phyloP scores from a whole-genome alignment of 2,329 filamentous ascomycete genomes.

The Colletotrichum lini region DNA sequence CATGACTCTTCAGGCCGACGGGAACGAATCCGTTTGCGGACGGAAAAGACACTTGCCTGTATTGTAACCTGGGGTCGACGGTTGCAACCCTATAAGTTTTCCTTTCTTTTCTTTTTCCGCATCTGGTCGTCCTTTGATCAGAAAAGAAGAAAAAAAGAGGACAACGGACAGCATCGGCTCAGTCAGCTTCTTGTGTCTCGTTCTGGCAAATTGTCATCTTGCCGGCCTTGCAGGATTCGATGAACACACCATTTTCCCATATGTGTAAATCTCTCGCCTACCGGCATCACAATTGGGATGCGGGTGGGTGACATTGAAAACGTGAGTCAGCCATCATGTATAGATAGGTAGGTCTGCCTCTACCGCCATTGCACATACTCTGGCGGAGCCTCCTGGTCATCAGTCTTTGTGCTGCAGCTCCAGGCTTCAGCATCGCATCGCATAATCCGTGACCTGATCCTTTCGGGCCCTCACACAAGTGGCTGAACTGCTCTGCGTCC shows the following conservation, averaged over 20 bases:
- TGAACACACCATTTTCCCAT: not conserved
- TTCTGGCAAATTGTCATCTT: not conserved
- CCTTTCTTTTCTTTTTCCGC: not conserved
- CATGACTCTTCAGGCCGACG: conserved; percentile 16
- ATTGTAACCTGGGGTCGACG: conserved; percentile 18
- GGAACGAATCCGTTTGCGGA: conserved; percentile 38
- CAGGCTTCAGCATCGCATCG: conserved; percentile 38
- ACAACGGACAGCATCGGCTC: not conserved
- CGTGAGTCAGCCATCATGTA: conserved; percentile 13
- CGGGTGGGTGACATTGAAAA: conserved; percentile 27
- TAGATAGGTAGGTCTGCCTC: not conserved
- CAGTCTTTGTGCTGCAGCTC: conserved; percentile 22
- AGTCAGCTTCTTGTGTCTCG: conserved; percentile 1
- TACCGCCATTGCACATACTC: conserved; percentile 12
- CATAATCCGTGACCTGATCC: not conserved
- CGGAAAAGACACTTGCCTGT: conserved; percentile 16
- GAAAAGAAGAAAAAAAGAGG: too few species aligned
- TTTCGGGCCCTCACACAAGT: too few species aligned
- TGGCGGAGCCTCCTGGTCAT: conserved; percentile 27
- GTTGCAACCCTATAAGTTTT: conserved; percentile 15
- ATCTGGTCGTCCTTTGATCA: not conserved
- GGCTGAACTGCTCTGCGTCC: not conserved
- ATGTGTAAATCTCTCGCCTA: not conserved
- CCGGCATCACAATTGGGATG: not conserved
- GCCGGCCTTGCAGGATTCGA: conserved; percentile 3